A percentile compares a stretch with the other conserved stretches of the same genome.
Conservation (phyloP, 352 stramenopile species). For the Globisporangium takayamanum region DNA sequence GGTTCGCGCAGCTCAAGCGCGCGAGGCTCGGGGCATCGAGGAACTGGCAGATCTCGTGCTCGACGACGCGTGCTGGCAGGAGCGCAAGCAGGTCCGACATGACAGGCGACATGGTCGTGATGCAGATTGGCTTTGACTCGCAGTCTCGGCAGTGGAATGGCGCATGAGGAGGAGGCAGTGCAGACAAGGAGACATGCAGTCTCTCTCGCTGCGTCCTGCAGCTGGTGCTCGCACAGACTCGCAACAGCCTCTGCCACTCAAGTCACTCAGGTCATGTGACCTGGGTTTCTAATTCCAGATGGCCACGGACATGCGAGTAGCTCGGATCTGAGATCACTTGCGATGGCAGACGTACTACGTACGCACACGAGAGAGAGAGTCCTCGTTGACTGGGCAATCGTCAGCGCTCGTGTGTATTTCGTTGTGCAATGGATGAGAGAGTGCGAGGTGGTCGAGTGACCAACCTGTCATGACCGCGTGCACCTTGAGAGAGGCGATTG, state of each 20-base stretch:
- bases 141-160: not conserved
- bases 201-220: not conserved
- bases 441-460: not conserved
- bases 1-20: constrained; percentile 29
- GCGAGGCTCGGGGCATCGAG: constrained; percentile 33
- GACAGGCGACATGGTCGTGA: not conserved
- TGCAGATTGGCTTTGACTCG: not conserved
- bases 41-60: constrained; percentile 36
- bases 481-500: not conserved
- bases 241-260: not conserved
- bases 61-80: constrained; percentile 26
- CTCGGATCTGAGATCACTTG: no score
- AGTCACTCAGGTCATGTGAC: not conserved
- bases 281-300: no score
- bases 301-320: not conserved
- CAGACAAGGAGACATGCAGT: no score
- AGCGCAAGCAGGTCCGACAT: constrained; percentile 22
- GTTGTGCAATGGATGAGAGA: no score
- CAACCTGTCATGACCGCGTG: no score
- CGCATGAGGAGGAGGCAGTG: no score
- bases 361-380: no score
- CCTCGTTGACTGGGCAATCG: no score
- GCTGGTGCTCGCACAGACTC: not conserved
- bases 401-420: no score
- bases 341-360: no score